Percentiles rank a stretch among this genome's conserved stretches.
These are phyloP conservation scores for Mycothermus thermophilus DNA, from an alignment of 495 filamentous ascomycete genomes.

Conservation along the genomic window DNA sequence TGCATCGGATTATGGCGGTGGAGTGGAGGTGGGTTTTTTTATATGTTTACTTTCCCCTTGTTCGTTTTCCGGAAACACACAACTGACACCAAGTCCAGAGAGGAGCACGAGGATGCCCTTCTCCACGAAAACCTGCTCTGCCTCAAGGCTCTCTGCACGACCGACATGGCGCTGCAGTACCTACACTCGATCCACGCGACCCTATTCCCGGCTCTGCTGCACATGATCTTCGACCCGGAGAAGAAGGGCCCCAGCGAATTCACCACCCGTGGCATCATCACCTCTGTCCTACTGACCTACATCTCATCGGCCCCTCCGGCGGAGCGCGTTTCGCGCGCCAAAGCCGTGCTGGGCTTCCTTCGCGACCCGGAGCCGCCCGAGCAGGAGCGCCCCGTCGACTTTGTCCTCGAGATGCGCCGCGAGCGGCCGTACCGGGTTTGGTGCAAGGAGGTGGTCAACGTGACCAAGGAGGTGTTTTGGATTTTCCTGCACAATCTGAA, in stretches of 20 bases:
- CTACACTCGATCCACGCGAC: conserved; percentile 64
- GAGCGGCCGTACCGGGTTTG: conserved; percentile 83
- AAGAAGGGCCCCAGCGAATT: conserved; percentile 96
- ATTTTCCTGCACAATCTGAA: conserved; percentile 94
- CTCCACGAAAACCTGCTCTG: conserved; percentile 88
- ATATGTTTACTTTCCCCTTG: not conserved
- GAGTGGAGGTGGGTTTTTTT: conserved; percentile 74
- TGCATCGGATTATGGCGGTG: conserved; percentile 82
- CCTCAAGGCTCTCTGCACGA: conserved; percentile 89
- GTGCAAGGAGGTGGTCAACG: conserved; percentile 80
- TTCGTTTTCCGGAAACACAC: not conserved
- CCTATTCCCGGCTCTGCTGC: conserved; percentile 75
- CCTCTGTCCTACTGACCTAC: conserved; percentile 73
- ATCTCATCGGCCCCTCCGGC: conserved; percentile 43
- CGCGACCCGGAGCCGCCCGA: conserved; percentile 67
- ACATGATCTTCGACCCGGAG: conserved; percentile 89
- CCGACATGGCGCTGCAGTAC: conserved; percentile 64
- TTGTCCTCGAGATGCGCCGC: conserved; percentile 79
- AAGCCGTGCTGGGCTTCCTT: conserved; percentile 59
- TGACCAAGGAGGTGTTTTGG: conserved; percentile 98
- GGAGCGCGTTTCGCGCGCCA: conserved; percentile 47
- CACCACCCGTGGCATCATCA: conserved; percentile 77
- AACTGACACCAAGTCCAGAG: conserved; percentile 37
- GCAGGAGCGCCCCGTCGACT: conserved; percentile 58
- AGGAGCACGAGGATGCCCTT: conserved; percentile 90